phyloP scores from a whole-genome alignment of 1,284 basidiomycete genomes.

The Mycosarcoma maydis region DNA sequence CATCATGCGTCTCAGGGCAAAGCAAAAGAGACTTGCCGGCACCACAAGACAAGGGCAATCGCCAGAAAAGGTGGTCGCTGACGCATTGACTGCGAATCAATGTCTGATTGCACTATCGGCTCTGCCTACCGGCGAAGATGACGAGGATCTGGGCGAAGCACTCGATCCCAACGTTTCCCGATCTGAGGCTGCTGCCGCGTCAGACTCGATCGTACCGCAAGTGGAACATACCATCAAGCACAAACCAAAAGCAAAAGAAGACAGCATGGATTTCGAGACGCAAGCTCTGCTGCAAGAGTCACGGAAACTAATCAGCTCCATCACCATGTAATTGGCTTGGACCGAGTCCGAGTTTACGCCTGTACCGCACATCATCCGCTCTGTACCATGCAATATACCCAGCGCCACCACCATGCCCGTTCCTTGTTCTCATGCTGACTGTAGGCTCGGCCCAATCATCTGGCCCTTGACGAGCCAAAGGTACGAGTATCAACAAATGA shows the following conservation, averaged over 20 bases:
- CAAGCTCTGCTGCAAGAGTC: conserved; percentile 31
- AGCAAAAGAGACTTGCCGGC: conserved; percentile 13
- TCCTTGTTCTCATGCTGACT: no score
- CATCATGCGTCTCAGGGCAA: conserved; percentile 26
- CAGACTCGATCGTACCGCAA: background rate
- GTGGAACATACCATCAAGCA: background rate
- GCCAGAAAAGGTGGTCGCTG: background rate
- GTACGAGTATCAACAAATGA: background rate
- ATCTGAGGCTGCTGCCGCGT: background rate
- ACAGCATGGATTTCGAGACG: conserved; percentile 19
- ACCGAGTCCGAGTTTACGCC: no score
- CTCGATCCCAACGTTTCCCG: conserved; percentile 9
- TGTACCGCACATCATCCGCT: no score
- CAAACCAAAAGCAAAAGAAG: conserved; percentile 2
- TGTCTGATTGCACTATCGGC: background rate
- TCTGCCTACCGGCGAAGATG: conserved; percentile 12
- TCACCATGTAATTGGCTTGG: conserved; percentile 18
- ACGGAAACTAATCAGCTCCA: conserved; percentile 31
- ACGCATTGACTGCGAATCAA: background rate
- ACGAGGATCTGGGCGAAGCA: conserved; percentile 41
- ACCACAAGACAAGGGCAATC: background rate
- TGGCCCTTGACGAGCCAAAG: no score
- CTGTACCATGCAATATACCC: background rate
- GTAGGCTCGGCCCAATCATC: no score
- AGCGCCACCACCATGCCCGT: no score